Percentiles rank a stretch among this genome's conserved stretches.
These are phyloP conservation scores for Chrysoporthe cubensis DNA, from an alignment of 2,329 filamentous ascomycete genomes.

Conservation along the genomic window DNA sequence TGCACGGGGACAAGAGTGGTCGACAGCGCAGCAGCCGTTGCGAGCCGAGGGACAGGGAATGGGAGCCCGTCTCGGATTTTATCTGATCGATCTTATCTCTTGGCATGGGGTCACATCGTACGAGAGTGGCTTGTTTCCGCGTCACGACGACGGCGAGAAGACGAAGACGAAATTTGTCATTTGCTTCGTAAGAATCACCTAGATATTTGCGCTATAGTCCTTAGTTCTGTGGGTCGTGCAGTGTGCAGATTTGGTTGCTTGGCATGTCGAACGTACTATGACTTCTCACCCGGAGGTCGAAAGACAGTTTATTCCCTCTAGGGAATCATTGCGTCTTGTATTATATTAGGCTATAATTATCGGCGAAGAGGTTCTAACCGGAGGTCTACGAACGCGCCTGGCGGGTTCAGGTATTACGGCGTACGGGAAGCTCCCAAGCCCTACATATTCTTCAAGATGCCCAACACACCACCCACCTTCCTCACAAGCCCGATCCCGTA, in stretches of 20 bases:
- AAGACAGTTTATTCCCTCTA: no score
- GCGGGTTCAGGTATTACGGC: no score
- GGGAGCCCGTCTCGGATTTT: slow-evolving; percentile 5
- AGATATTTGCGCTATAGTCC: neutral
- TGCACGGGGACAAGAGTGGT: neutral
- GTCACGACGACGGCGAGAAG: neutral
- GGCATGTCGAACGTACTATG: no score
- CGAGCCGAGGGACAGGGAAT: slow-evolving; percentile 10
- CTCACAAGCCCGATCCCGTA: slow-evolving; percentile 50
- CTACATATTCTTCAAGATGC: slow-evolving; percentile 36
- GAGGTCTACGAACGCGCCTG: no score
- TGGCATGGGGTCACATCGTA: slow-evolving; percentile 5
- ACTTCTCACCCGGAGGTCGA: no score
- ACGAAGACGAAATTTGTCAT: neutral
- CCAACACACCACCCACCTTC: slow-evolving; percentile 33
- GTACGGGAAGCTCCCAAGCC: no score
- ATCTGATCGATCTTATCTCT: slow-evolving; percentile 29
- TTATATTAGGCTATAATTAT: no score
- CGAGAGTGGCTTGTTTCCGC: neutral
- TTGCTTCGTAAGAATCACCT: neutral
- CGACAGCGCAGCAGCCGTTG: slow-evolving; percentile 1
- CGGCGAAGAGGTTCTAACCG: no score
- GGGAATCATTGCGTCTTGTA: no score
- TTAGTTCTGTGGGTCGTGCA: no score
- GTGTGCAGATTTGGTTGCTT: no score